Base-by-base conservation (phyloP, 805 yeast species). In the Candida silvatica region DNA sequence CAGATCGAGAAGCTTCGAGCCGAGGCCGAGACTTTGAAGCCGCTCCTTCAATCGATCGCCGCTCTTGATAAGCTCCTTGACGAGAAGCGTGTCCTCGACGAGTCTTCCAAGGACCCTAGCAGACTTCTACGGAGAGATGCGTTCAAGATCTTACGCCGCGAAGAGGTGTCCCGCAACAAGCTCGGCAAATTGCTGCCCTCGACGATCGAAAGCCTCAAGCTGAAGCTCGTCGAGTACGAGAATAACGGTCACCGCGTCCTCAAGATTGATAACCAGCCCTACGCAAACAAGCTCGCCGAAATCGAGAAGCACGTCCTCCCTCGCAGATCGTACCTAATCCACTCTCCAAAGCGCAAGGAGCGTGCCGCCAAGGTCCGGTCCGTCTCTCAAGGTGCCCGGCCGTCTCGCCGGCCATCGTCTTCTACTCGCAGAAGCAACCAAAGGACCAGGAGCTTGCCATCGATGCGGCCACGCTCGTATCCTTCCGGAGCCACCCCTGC, bases 21-120 rank as follows among this genome's bases (percentile, higher is more conserved):
- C 3, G 73, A 77, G 34, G 64, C 67, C 29, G 66, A 65, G 17
- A 53, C 64, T 4, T 67, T 76, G 40, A 67, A 68, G 41, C 77
- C 79, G 0, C 61, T 85, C 5, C 56, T 86, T 28, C 58, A 62
- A 9, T 54, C 71, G n/a, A 71, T 81, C 20, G 64, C 69, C 4
- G 71, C 69, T 30, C 67, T 83, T 42, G 62, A 71, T 29, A 68
- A 65, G 3, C 55, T 87, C 18, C 54, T 76, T 27, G 56, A 62
- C 11, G 94, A 85, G 43, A 81, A 80, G 40, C 43, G 53, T 2
- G 71, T 71, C 31, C 66, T 92, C 26, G 79, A 69, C 25, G 80
- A 75, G 41, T 75, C 92, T 4, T 70, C 81, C 2, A 79, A 75
- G 47, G 92, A 90, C 52, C 77, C 97, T 0, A 76, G 90, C 0